phyloP scores from a whole-genome alignment of 1,139 yeast genomes.

The Geotrichum citri-aurantii region DNA sequence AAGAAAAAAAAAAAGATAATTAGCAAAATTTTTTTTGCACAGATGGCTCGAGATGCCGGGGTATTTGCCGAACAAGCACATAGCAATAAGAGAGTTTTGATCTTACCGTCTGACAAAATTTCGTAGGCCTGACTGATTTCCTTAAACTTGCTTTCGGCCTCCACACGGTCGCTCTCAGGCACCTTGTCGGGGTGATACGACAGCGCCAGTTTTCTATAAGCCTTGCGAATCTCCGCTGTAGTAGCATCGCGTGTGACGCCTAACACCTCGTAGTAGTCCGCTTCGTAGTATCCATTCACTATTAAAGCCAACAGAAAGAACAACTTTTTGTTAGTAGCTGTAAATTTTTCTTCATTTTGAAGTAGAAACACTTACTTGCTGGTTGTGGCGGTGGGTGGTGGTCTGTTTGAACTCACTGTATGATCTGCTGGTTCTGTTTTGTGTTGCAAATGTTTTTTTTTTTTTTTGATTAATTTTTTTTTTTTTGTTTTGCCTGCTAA shows the following conservation, averaged over 20 bases:
- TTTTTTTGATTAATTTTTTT: too few species aligned
- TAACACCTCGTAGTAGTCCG: constrained; percentile 58
- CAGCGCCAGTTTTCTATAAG: constrained; percentile 70
- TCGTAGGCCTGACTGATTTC: constrained; percentile 77
- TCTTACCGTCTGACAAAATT: constrained; percentile 52
- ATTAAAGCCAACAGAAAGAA: constrained; percentile 7
- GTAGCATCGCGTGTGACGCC: constrained; percentile 63
- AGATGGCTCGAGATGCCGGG: background rate
- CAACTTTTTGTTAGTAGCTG: background rate
- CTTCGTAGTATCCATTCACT: constrained; percentile 18
- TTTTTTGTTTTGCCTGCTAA: too few species aligned
- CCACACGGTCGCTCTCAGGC: constrained; percentile 52
- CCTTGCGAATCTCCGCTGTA: constrained; percentile 61
- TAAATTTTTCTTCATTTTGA: background rate
- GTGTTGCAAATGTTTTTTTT: background rate
- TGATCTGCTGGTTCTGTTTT: background rate
- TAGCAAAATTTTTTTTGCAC: background rate
- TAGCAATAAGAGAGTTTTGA: background rate
- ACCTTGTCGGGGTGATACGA: constrained; percentile 79
- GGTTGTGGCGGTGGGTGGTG: background rate
- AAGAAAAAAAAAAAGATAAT: background rate
- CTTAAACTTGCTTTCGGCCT: constrained; percentile 67
- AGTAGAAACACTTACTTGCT: background rate
- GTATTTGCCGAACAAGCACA: background rate
- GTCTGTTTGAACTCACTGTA: background rate